Evolutionary conservation across 2,329 filamentous ascomycete species (phyloP).

Genomic region (Sordariomycetes sp.): DNA sequence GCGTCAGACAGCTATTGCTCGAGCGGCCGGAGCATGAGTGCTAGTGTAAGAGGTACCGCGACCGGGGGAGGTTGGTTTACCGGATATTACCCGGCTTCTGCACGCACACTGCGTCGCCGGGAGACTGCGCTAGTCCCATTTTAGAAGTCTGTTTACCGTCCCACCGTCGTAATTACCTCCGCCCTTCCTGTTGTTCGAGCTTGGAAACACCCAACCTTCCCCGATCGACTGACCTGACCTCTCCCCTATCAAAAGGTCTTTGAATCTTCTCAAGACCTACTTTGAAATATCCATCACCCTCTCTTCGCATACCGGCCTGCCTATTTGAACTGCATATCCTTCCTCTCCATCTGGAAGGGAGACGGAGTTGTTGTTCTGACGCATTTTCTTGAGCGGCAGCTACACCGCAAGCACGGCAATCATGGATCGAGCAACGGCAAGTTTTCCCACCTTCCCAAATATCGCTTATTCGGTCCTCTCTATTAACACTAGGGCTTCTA

Average conservation of each 20-base stretch:
- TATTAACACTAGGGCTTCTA: slow-evolving; percentile 10
- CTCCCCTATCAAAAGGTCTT: neutral
- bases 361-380: neutral
- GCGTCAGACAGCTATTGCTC: neutral
- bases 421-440: slow-evolving; percentile 15
- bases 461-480: slow-evolving; percentile 7
- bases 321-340: slow-evolving; percentile 10
- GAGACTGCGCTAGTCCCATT: neutral
- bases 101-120: neutral
- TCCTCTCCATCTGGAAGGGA: neutral
- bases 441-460: slow-evolving; percentile 12
- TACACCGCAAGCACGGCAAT: slow-evolving; percentile 8
- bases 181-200: neutral
- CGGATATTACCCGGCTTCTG: neutral
- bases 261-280: neutral
- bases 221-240: slow-evolving; percentile 7
- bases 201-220: neutral
- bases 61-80: neutral
- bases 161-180: neutral
- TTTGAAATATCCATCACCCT: too few relatives aligned
- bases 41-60: neutral
- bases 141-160: slow-evolving; percentile 4
- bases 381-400: slow-evolving; percentile 9
- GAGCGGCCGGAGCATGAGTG: neutral
- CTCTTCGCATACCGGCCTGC: slow-evolving; percentile 12